Evolutionary conservation across 2,329 filamentous ascomycete species (phyloP).

Genomic region (Penicillium sp.): DNA sequence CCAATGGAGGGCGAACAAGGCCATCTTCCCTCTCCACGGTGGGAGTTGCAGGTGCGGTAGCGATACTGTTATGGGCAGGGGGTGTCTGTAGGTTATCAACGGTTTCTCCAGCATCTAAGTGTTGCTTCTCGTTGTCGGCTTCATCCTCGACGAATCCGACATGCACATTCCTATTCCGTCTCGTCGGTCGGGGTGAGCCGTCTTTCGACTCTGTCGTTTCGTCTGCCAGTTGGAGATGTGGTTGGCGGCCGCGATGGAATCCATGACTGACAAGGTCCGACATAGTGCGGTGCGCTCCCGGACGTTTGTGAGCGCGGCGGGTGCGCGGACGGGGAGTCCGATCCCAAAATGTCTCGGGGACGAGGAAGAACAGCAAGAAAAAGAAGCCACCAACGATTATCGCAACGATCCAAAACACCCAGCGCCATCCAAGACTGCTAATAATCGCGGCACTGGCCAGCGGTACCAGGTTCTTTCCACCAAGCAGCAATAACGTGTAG

Average conservation of each 20-base stretch:
- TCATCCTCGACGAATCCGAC: constrained; percentile 56
- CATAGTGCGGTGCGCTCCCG: constrained; percentile 34
- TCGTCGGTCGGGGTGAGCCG: constrained; percentile 14
- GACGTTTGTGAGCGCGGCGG: constrained; percentile 42
- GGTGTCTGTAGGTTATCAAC: background rate
- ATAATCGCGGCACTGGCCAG: constrained; percentile 85
- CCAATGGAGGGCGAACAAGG: constrained; percentile 10
- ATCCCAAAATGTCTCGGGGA: constrained; percentile 96
- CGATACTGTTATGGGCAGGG: constrained; percentile 1
- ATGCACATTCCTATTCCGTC: constrained; percentile 44
- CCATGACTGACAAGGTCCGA: constrained; percentile 37
- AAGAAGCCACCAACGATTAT: constrained; percentile 72
- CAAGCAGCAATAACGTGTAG: constrained; percentile 82
- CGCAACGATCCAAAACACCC: constrained; percentile 87
- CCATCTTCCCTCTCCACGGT: constrained; percentile 16
- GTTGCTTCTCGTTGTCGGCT: constrained; percentile 20
- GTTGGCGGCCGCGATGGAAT: constrained; percentile 33
- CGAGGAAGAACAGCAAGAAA: constrained; percentile 77
- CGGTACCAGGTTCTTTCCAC: constrained; percentile 87
- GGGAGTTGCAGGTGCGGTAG: constrained; percentile 1
- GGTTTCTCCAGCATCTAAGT: constrained; percentile 4
- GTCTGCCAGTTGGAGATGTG: constrained; percentile 20
- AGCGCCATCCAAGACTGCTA: constrained; percentile 74
- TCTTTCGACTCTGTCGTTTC: constrained; percentile 12
- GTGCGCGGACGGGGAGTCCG: constrained; percentile 61